These are phyloP conservation scores for Geranomyces michiganensis DNA, from an alignment of 192 early-diverging fungal species.

Conservation along the genomic window DNA sequence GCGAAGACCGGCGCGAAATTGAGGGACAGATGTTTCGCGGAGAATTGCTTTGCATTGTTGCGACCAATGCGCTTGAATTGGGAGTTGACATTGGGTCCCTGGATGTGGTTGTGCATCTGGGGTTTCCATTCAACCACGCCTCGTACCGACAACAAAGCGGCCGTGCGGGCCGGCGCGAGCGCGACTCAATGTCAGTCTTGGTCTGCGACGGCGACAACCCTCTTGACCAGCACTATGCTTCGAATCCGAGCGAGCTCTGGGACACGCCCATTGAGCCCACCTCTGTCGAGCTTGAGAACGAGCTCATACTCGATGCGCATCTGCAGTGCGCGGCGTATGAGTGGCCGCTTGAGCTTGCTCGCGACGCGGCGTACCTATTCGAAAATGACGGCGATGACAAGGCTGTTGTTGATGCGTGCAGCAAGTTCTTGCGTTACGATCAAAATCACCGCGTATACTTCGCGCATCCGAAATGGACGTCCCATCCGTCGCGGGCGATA, in stretches of 20 bases:
- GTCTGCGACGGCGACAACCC: constrained; percentile 53
- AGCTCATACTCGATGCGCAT: constrained; percentile 56
- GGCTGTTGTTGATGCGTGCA: constrained; percentile 9
- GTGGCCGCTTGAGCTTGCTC: constrained; percentile 26
- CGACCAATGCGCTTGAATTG: constrained; percentile 82
- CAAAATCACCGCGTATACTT: constrained; percentile 42
- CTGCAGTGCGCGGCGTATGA: constrained; percentile 78
- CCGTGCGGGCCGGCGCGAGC: constrained; percentile 67
- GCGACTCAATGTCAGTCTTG: constrained; percentile 64
- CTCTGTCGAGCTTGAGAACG: constrained; percentile 42
- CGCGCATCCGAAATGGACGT: constrained; percentile 46
- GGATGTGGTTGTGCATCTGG: constrained; percentile 76
- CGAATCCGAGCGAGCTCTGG: constrained; percentile 55
- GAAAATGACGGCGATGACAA: neutral
- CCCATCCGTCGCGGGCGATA: constrained; percentile 48
- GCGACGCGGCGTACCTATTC: constrained; percentile 18
- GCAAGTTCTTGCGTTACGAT: constrained; percentile 13
- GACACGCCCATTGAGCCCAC: constrained; percentile 35
- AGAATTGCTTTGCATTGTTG: constrained; percentile 62
- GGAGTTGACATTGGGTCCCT: constrained; percentile 77
- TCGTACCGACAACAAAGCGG: constrained; percentile 76
- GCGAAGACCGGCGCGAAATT: constrained; percentile 67
- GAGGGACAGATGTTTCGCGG: constrained; percentile 72
- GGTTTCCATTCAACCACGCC: constrained; percentile 65
- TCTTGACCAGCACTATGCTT: constrained; percentile 60